Base-by-base conservation (phyloP, 106 monocot species). In the Platanthera zijinensis region DNA sequence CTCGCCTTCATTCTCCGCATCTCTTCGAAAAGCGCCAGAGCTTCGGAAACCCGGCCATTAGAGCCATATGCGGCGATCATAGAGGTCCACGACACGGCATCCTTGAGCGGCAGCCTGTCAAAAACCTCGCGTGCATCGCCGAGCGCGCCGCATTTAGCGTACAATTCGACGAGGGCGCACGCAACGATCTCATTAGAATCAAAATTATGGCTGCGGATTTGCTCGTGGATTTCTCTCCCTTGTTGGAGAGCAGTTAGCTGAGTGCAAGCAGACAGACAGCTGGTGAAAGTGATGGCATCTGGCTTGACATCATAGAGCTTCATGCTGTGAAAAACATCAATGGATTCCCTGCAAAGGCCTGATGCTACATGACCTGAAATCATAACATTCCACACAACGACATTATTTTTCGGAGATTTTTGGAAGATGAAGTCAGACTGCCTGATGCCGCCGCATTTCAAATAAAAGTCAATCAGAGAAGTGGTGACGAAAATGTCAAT, bases 71-170 rank as follows among this genome's bases (percentile, higher is more conserved):
- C 93, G 67, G 53, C 72, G n/a, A 90, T 86, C 88, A 94, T 90
- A 32, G 93, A 90, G 46, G 88, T 90, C 88, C 90, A 90, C 18
- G 90, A 86, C 21, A 90, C 78, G 32, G 79, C 59, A 77, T 94
- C 93, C 82, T 63, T 88, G 7, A 59, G 25, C 12, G 75, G 57
- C 21, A 94, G 75, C 48, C 46, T 75, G 49, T 94, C 79, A 52
- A 94, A 90, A 70, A 90, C 82, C 6, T n/a, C 25, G 52, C 78
- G 72, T 59, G 88, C 93, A 63, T 90, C 88, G 17, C 72, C 18
- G 45, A 94, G 73, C 5, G 86, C 88, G 19, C 93, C 90, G 74
- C 93, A 94, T 81, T 94, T 94, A 7, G 93, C 93, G 76, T 94
- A 88, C 88, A 90, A 86, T 78, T 93, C 90, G 67, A 90, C 78